Base-by-base conservation (phyloP, 805 yeast genomes). In the Citeromyces nyonsensis region DNA sequence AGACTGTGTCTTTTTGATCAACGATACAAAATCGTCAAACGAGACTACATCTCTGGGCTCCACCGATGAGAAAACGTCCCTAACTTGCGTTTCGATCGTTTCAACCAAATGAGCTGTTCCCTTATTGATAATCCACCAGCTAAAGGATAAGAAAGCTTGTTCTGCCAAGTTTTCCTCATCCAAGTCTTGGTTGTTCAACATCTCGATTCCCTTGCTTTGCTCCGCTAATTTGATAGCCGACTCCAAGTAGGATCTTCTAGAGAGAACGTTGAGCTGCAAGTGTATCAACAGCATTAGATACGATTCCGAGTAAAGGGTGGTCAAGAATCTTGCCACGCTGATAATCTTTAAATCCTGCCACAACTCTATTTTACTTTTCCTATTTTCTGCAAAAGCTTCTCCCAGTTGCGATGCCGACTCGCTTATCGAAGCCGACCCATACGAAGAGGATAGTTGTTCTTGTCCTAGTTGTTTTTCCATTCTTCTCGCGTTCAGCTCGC, bases 121-220 rank as follows among this genome's bases (percentile, higher is more conserved):
- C 40, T 74, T 70, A 51, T 88, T 85, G 32, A 88, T 59, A 30
- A 88, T 52, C 95, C 95, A 88, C 95, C 96, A 88, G 38, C 86
- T 77, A 39, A 84, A 67, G 0, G 94, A 78, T 30, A 88, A 60
- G 48, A 80, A 88, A 32, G 84, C 78, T 44, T 91, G 88, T 44
- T 80, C 91, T 26, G 76, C 63, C 24, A 66, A 72, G 41, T 68
- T 67, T 25, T 54, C 59, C n/a, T n/a, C n/a, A n/a, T n/a, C n/a
- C n/a, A n/a, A n/a, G 30, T 48, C 54, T 22, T 43, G 44, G 13
- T 44, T 36, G 24, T 35, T 15, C 14, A 28, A 26, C 34, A 49
- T 32, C 29, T 34, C 36, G 32, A 53, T 47, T 1, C 56, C 69
- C 54, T 41, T 48, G 20, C 48, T 51, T 31, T 47, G 46, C 1